Conservation (phyloP, 306 rosid species). For the Urtica urens region DNA sequence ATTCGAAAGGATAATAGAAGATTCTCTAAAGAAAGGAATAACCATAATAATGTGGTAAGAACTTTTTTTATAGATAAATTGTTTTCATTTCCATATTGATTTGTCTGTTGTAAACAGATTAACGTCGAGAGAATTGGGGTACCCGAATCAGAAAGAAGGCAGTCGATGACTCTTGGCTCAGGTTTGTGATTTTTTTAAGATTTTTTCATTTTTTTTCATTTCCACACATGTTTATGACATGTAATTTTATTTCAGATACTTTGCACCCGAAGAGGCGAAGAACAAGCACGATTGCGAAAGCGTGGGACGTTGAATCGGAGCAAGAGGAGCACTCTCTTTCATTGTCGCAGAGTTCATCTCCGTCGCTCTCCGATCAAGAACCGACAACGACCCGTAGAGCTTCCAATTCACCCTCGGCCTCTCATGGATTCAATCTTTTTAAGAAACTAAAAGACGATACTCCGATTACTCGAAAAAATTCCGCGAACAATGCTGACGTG, state of each 20-base stretch:
- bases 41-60: constrained; percentile 40
- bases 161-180: constrained; percentile 28
- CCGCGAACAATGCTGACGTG: constrained; percentile 32
- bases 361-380: constrained; percentile 86
- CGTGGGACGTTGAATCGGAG: constrained; percentile 63
- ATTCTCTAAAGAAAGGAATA: constrained; percentile 22
- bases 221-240: neutral
- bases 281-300: constrained; percentile 46
- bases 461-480: constrained; percentile 28
- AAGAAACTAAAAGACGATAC: constrained; percentile 18
- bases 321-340: constrained; percentile 96
- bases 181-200: constrained; percentile 41
- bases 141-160: constrained; percentile 28
- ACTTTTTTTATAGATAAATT: neutral
- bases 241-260: constrained; percentile 29
- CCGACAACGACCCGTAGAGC: constrained; percentile 32
- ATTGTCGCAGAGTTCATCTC: constrained; percentile 72
- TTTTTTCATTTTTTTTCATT: too few species aligned
- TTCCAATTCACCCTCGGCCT: constrained; percentile 25
- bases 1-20: constrained; percentile 44
- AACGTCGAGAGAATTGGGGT: constrained; percentile 27
- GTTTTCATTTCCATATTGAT: neutral
- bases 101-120: neutral
- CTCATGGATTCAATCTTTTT: constrained; percentile 42
- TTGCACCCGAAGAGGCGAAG: constrained; percentile 72